A percentile compares a stretch with the other conserved stretches of the same genome.
Evolutionary conservation across 257 asterid species (phyloP).

Genomic region (Lavandula angustifolia): DNA sequence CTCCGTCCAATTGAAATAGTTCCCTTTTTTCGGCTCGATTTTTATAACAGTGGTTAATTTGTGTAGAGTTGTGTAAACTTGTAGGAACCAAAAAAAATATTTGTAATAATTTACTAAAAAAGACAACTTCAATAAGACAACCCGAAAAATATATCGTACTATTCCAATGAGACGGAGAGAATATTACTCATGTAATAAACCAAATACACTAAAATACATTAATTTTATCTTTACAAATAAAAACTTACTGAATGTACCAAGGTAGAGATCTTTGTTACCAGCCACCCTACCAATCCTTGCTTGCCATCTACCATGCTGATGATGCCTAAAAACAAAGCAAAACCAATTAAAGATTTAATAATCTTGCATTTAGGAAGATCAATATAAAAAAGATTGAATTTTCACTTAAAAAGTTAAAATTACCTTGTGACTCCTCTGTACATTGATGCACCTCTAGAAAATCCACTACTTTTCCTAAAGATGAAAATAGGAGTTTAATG

Average conservation of each 20-base stretch:
- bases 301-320: slow-evolving; percentile 85
- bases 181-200: too few species aligned
- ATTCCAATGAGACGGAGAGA: too few species aligned
- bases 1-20: too few species aligned
- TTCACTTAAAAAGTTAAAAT: not conserved
- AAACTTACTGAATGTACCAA: slow-evolving; percentile 69
- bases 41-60: too few species aligned
- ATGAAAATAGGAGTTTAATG: not conserved
- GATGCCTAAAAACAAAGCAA: slow-evolving; percentile 44
- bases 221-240: not conserved
- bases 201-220: too few species aligned
- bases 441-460: slow-evolving; percentile 75
- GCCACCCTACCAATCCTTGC: slow-evolving; percentile 82
- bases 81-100: too few species aligned
- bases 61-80: too few species aligned
- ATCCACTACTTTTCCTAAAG: slow-evolving; percentile 71
- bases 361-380: not conserved
- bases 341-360: not conserved
- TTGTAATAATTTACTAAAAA: too few species aligned
- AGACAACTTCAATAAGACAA: too few species aligned
- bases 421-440: slow-evolving; percentile 82
- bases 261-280: slow-evolving; percentile 73
- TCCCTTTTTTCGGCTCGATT: too few species aligned
- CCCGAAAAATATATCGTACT: too few species aligned
- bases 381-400: not conserved